phyloP scores from a whole-genome alignment of 495 filamentous ascomycete species.

The Cryomyces minteri region DNA sequence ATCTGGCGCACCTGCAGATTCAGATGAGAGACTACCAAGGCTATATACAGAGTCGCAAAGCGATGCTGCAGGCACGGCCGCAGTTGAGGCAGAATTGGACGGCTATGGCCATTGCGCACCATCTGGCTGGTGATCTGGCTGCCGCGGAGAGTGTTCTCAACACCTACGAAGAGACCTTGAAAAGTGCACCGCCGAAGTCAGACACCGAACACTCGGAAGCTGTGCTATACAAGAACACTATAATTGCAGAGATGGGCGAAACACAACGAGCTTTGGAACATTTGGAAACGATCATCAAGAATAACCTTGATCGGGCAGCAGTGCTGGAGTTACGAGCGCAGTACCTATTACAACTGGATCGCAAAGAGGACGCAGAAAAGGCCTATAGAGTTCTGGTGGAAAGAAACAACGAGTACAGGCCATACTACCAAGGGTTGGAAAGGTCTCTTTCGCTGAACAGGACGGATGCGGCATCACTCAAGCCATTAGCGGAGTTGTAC shows the following conservation, averaged over 20 bases:
- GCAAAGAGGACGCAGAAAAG: slow-evolving; percentile 62
- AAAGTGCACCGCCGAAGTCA: slow-evolving; percentile 47
- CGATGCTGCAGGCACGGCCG: slow-evolving; percentile 71
- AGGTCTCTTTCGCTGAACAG: slow-evolving; percentile 43
- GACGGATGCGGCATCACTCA: slow-evolving; percentile 32
- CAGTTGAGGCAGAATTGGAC: slow-evolving; percentile 85
- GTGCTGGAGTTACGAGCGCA: slow-evolving; percentile 77
- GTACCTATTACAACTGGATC: slow-evolving; percentile 62
- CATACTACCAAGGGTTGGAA: slow-evolving; percentile 67
- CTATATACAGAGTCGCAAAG: slow-evolving; percentile 67
- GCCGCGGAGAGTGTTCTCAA: slow-evolving; percentile 82
- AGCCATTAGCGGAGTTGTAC: slow-evolving; percentile 50
- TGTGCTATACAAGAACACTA: slow-evolving; percentile 81
- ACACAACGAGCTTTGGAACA: slow-evolving; percentile 69
- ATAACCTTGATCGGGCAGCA: slow-evolving; percentile 68
- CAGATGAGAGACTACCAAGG: slow-evolving; percentile 95
- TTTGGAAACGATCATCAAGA: slow-evolving; percentile 55
- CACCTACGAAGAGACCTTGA: slow-evolving; percentile 84
- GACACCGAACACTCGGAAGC: slow-evolving; percentile 96
- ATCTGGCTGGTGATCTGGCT: slow-evolving; percentile 63
- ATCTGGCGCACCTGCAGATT: slow-evolving; percentile 80
- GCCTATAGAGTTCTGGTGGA: slow-evolving; percentile 68
- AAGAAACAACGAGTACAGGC: slow-evolving; percentile 71
- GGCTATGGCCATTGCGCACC: slow-evolving; percentile 78
- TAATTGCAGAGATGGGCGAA: slow-evolving; percentile 79